Evolutionary conservation across 2,329 filamentous ascomycete genomes (phyloP).

Genomic region (Botrytis aclada): DNA sequence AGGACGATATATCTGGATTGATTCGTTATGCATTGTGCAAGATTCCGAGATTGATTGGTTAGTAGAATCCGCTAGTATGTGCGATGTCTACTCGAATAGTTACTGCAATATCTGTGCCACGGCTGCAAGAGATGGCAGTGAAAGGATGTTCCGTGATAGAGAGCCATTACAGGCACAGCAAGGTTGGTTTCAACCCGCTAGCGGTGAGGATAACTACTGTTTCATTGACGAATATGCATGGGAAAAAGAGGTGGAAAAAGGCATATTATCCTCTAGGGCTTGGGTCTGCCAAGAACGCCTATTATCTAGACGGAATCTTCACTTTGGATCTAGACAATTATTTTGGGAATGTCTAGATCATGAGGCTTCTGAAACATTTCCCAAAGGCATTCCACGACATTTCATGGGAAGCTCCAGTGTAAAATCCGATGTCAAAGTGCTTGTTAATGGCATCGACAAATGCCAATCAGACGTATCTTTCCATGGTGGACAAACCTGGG

Average conservation of each 20-base stretch:
- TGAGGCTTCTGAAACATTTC: background rate
- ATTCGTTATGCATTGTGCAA: background rate
- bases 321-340: background rate
- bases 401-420: fast-evolving
- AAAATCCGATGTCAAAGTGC: background rate
- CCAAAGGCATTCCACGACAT: fast-evolving
- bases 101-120: background rate
- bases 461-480: fast-evolving
- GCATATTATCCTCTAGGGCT: background rate
- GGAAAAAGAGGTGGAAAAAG: background rate
- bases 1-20: background rate
- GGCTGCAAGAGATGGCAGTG: background rate
- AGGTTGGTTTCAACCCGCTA: background rate
- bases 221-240: fast-evolving
- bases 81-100: background rate
- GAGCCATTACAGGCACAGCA: background rate
- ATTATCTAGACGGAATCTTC: background rate
- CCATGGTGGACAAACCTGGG: fast-evolving
- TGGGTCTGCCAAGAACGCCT: background rate
- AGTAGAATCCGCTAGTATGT: background rate
- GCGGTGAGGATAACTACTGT: background rate
- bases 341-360: background rate
- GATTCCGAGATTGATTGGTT: background rate
- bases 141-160: background rate
- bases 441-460: background rate